Conservation (phyloP, 2,329 filamentous ascomycete species). For the Xylaria sp. region DNA sequence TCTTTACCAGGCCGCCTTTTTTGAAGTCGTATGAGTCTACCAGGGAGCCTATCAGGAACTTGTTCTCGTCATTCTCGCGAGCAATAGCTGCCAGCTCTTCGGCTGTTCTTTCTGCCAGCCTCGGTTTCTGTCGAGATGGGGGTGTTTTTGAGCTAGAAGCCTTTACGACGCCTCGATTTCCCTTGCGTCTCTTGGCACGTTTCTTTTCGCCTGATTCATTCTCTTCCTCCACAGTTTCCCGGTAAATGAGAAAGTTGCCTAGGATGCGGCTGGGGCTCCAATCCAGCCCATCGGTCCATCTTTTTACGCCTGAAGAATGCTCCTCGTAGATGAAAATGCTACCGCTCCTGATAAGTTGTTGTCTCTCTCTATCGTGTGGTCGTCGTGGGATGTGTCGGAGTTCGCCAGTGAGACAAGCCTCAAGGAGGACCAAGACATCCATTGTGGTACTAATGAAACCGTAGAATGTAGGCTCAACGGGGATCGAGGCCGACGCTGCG, state of each 20-base stretch:
- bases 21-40: conserved; percentile 93
- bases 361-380: conserved; percentile 83
- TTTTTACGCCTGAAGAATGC: conserved; percentile 86
- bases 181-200: conserved; percentile 74
- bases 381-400: conserved; percentile 79
- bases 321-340: conserved; percentile 93
- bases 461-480: conserved; percentile 68
- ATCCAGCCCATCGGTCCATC: conserved; percentile 90
- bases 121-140: no score
- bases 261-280: conserved; percentile 91
- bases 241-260: conserved; percentile 84
- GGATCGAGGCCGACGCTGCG: no score
- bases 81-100: no score
- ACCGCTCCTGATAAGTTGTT: conserved; percentile 78
- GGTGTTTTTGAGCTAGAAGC: no score
- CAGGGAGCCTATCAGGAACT: conserved; percentile 73
- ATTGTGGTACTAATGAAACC: conserved; percentile 71
- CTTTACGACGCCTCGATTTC: conserved; percentile 54
- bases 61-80: no score
- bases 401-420: conserved; percentile 73
- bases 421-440: conserved; percentile 81
- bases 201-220: conserved; percentile 87
- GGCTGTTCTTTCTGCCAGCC: no score
- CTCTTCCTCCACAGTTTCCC: conserved; percentile 77
- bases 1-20: conserved; percentile 81